phyloP scores from a whole-genome alignment of 2,329 filamentous ascomycete species.

The Alternaria atra region DNA sequence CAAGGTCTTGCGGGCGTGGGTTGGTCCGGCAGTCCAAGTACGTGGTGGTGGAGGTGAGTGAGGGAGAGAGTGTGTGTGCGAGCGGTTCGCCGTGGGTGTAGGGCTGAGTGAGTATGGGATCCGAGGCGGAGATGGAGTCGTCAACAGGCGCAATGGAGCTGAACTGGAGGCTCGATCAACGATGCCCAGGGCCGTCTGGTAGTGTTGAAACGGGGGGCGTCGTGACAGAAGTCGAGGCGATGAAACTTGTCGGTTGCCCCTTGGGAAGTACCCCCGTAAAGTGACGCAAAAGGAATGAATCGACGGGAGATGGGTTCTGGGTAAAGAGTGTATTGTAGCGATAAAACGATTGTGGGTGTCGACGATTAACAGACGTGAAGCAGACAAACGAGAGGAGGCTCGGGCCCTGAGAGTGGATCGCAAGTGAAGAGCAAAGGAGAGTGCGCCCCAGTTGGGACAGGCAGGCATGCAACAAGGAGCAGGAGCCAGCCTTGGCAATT shows the following conservation, averaged over 20 bases:
- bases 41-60: constrained; percentile 10
- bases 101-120: constrained; percentile 11
- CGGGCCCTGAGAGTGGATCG: constrained; percentile 21
- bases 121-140: constrained; percentile 4
- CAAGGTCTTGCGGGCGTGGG: constrained; percentile 25
- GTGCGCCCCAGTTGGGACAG: constrained; percentile 17
- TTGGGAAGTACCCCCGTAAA: constrained; percentile 48
- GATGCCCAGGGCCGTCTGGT: constrained; percentile 14
- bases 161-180: constrained; percentile 21
- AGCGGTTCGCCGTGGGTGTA: background rate
- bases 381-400: constrained; percentile 33
- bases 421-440: constrained; percentile 20
- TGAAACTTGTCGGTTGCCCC: constrained; percentile 34
- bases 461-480: constrained; percentile 17
- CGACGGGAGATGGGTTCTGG: constrained; percentile 16
- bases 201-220: constrained; percentile 49
- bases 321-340: constrained; percentile 13
- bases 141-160: constrained; percentile 5
- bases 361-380: constrained; percentile 28
- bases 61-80: constrained; percentile 4
- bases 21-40: background rate
- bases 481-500: constrained; percentile 18
- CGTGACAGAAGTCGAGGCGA: constrained; percentile 31
- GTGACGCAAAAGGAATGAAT: constrained; percentile 41
- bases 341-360: constrained; percentile 41